These are phyloP conservation scores for Podospora conica DNA, from an alignment of 495 filamentous ascomycete species.

Conservation along the genomic window DNA sequence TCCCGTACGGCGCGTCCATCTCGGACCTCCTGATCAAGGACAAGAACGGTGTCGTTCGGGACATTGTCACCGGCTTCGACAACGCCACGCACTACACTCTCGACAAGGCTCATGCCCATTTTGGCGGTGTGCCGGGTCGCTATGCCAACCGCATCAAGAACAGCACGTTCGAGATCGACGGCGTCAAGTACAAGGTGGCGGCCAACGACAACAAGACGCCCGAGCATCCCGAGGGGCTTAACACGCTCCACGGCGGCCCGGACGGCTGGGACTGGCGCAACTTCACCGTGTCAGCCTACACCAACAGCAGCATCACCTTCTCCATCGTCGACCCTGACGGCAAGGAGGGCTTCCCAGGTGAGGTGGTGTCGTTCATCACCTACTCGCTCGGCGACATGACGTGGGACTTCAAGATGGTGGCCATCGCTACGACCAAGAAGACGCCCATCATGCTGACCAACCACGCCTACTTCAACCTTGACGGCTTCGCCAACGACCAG, in stretches of 20 bases:
- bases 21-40: constrained; percentile 70
- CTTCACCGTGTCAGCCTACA: constrained; percentile 67
- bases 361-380: constrained; percentile 70
- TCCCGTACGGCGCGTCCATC: constrained; percentile 73
- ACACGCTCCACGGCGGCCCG: constrained; percentile 77
- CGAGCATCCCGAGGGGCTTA: constrained; percentile 42
- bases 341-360: constrained; percentile 72
- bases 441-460: constrained; percentile 63
- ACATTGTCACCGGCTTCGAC: constrained; percentile 75
- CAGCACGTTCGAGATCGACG: constrained; percentile 68
- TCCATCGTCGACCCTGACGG: constrained; percentile 65
- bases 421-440: constrained; percentile 48
- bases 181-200: constrained; percentile 53
- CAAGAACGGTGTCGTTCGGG: constrained; percentile 54
- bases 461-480: constrained; percentile 82
- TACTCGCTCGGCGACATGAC: constrained; percentile 51
- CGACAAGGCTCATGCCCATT: constrained; percentile 66
- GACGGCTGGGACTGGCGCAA: constrained; percentile 78
- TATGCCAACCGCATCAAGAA: constrained; percentile 89
- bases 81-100: constrained; percentile 64
- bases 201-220: constrained; percentile 62
- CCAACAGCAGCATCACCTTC: constrained; percentile 67
- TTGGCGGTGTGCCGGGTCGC: constrained; percentile 69
- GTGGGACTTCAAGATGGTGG: constrained; percentile 52
- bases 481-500: constrained; percentile 62